These are phyloP conservation scores for Oryza glumipatula DNA, from an alignment of 176 grass and related monocot species.

Conservation along the genomic window DNA sequence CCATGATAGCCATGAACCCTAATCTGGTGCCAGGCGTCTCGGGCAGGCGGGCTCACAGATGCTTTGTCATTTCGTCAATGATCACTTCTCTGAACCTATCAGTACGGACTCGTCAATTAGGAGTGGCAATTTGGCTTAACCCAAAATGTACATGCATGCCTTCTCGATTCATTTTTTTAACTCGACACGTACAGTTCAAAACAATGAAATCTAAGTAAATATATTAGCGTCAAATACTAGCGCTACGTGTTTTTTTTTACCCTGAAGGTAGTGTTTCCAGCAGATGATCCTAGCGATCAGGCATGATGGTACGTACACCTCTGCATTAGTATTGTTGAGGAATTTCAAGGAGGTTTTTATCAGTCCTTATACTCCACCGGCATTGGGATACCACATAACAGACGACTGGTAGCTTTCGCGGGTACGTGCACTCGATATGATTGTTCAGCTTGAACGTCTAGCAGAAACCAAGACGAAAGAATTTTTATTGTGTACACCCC, in stretches of 20 bases:
- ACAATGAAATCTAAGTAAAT: too few relatives aligned
- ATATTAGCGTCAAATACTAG: too few relatives aligned
- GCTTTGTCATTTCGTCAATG: not conserved
- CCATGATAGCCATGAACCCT: not conserved
- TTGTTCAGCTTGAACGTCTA: slow-evolving; percentile 23
- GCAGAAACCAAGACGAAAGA: slow-evolving; percentile 30
- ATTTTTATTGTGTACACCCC: slow-evolving; percentile 10
- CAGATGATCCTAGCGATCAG: too few relatives aligned
- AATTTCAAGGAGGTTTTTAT: too few relatives aligned
- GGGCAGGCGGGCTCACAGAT: not conserved
- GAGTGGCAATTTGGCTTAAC: not conserved
- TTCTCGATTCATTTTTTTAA: too few relatives aligned
- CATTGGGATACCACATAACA: slow-evolving; percentile 1
- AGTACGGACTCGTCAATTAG: not conserved
- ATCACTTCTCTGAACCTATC: not conserved
- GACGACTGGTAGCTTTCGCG: slow-evolving; percentile 27
- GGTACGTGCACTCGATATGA: slow-evolving; percentile 7
- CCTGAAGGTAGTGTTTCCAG: too few relatives aligned
- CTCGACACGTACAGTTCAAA: too few relatives aligned
- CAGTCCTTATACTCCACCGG: not conserved
- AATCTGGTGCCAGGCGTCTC: not conserved
- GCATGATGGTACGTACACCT: too few relatives aligned
- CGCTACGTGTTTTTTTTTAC: too few relatives aligned
- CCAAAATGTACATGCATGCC: too few relatives aligned
- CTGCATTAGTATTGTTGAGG: too few relatives aligned